Percentiles rank a stretch among this genome's conserved stretches.
Conservation (phyloP, 169 alveolate species). For the Plasmodium yoelii region DNA sequence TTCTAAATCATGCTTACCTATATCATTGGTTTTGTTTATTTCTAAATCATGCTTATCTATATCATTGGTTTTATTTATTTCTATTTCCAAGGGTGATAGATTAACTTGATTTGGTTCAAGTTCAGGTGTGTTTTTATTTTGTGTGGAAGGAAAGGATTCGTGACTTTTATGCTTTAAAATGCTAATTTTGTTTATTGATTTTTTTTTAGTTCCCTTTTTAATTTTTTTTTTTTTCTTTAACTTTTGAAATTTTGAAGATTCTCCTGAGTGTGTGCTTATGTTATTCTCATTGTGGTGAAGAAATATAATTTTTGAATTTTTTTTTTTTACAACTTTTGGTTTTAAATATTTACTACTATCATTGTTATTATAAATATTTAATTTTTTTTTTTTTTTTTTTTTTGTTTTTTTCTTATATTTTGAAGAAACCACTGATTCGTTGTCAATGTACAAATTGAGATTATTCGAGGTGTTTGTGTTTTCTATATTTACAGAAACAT, state of each 20-base stretch:
- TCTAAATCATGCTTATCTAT: conserved; percentile 5
- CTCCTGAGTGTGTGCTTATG: not conserved
- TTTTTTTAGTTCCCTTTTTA: conserved; percentile 2
- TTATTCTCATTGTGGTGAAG: not conserved
- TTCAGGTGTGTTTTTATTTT: not conserved
- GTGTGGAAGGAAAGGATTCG: conserved; percentile 5
- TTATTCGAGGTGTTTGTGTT: not conserved
- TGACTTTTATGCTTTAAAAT: conserved; percentile 8
- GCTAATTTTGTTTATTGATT: conserved; percentile 1
- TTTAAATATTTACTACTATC: not conserved
- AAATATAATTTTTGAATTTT: conserved; percentile 8
- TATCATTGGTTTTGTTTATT: conserved; percentile 1
- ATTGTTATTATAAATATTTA: not conserved
- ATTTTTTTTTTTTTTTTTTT: not conserved
- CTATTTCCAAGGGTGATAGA: conserved; percentile 18
- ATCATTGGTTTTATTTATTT: conserved; percentile 4
- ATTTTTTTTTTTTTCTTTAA: conserved; percentile 7
- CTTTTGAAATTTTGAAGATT: not conserved
- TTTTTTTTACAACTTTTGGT: not conserved
- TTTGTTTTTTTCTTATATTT: not conserved
- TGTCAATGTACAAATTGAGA: too few relatives aligned
- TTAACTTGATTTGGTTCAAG: not conserved
- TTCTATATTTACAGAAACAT: not conserved
- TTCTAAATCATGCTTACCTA: not conserved
- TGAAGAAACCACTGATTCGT: too few relatives aligned